Evolutionary conservation across 768 basidiomycete species (phyloP), one percentile per base, ranked within the genome.

Genomic region (Hypsizygus marmoreus): DNA sequence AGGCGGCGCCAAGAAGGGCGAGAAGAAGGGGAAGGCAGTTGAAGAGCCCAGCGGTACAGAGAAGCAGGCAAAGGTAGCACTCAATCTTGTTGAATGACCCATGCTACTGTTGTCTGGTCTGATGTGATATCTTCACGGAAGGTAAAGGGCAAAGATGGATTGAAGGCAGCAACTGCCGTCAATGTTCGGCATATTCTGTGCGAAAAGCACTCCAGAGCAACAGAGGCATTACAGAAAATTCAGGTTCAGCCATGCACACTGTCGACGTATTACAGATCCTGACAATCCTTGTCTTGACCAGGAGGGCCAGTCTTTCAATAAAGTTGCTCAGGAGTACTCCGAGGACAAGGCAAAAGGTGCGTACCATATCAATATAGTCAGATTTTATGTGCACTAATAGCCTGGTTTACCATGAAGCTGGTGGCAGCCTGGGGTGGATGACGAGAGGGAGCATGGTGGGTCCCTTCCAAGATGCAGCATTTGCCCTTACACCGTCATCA

Each of bases 401-500:
- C 45, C 34, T 20, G 40, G 35, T 26, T 31, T 32, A 37, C 8
- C 4, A 31, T 47, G 11, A 55, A 91, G 91, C 82, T 60, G 91
- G 91, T 24, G 91, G 91, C 24, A 88, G 85, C 59, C 72, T 93
- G 30, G 91, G 91, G 6, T 92, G 90, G 90, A 90, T 89, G 88
- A 69, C 70, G 20, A 76, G 91, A 53, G 90, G 90, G 28, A 88
- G 87, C 50, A 91, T 92, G 90, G 91, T 91, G 33, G 87, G 85
- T 66, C 75, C 87, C 20, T 93, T 93, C 64, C 91, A 93, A 67
- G 90, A 93, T 45, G 91, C 82, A n/a, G 91, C 89, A 5, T 93
- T 93, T 64, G 82, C 81, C 13, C 74, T 93, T 36, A 70, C 77
- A 20, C 89, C 90, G 2, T 93, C 91, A 6, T 79, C 86, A 3